Percentiles rank a stretch among this genome's conserved stretches.
These are phyloP conservation scores for Ogataea dorogensis DNA, from an alignment of 805 yeast genomes.

Conservation along the genomic window DNA sequence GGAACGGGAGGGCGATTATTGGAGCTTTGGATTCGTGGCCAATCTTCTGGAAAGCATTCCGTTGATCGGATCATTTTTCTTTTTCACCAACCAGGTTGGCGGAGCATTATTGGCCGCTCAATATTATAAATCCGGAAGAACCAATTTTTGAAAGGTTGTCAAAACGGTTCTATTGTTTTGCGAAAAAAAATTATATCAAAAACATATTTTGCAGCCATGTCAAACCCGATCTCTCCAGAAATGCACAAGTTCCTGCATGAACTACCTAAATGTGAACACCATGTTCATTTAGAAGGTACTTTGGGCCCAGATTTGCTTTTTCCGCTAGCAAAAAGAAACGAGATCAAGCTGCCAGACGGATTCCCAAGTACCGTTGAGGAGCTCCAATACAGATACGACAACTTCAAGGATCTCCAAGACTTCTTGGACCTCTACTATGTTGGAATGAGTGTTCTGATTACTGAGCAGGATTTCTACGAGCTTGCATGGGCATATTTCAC, in stretches of 20 bases:
- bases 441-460: constrained; percentile 72
- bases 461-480: constrained; percentile 72
- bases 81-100: constrained; percentile 60
- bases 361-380: constrained; percentile 63
- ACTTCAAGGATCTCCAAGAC: constrained; percentile 70
- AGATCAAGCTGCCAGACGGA: constrained; percentile 53
- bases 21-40: constrained; percentile 53
- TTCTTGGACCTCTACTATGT: constrained; percentile 76
- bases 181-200: constrained; percentile 2
- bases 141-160: constrained; percentile 10
- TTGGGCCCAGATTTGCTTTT: constrained; percentile 72
- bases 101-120: constrained; percentile 60
- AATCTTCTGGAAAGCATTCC: constrained; percentile 48
- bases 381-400: constrained; percentile 55
- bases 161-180: constrained; percentile 5
- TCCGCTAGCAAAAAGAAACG: constrained; percentile 65
- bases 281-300: constrained; percentile 82
- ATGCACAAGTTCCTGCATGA: constrained; percentile 57
- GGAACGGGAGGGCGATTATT: constrained; percentile 39
- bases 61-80: constrained; percentile 46
- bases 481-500: constrained; percentile 72
- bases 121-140: constrained; percentile 22
- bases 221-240: constrained; percentile 33
- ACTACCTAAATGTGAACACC: constrained; percentile 86
- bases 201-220: constrained; percentile 10